phyloP scores from a whole-genome alignment of 1,284 basidiomycete genomes.

The Heterobasidion irregulare region DNA sequence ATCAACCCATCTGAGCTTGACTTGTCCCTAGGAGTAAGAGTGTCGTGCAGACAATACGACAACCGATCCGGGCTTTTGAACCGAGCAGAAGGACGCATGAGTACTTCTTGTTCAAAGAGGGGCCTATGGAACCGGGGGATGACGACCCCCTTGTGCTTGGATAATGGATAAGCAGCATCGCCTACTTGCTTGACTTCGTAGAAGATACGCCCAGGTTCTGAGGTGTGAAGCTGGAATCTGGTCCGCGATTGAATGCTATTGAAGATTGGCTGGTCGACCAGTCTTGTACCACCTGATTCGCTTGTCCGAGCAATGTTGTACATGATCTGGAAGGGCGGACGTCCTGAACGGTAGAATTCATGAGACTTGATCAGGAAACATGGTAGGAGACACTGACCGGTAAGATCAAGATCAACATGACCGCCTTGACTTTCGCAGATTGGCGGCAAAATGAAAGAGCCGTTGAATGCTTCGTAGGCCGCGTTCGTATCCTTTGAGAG shows the following conservation, averaged over 20 bases:
- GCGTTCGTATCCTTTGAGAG: slow-evolving; percentile 50
- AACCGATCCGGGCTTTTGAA: slow-evolving; percentile 65
- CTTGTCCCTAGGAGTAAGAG: slow-evolving; percentile 44
- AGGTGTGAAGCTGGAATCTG: slow-evolving; percentile 79
- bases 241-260: slow-evolving; percentile 81
- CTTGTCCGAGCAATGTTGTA: slow-evolving; percentile 66
- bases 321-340: slow-evolving; percentile 81
- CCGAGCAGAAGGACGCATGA: slow-evolving; percentile 65
- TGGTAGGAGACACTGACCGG: slow-evolving; percentile 36
- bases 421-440: slow-evolving; percentile 80
- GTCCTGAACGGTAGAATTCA: slow-evolving; percentile 35
- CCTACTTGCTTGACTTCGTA: slow-evolving; percentile 88
- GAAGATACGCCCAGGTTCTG: slow-evolving; percentile 72
- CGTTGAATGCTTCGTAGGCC: slow-evolving; percentile 50
- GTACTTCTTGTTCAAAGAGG: slow-evolving; percentile 80
- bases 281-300: slow-evolving; percentile 49
- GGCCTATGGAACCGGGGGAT: slow-evolving; percentile 59
- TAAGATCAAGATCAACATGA: slow-evolving; percentile 74
- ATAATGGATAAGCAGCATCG: slow-evolving; percentile 79
- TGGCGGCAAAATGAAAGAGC: slow-evolving; percentile 60
- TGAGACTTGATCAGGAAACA: neutral
- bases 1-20: slow-evolving; percentile 54
- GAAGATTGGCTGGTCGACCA: slow-evolving; percentile 68
- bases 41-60: slow-evolving; percentile 72
- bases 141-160: slow-evolving; percentile 47